Conservation (phyloP, 2,329 filamentous ascomycete genomes). For the Parasarocladium wereldwijsianum region DNA sequence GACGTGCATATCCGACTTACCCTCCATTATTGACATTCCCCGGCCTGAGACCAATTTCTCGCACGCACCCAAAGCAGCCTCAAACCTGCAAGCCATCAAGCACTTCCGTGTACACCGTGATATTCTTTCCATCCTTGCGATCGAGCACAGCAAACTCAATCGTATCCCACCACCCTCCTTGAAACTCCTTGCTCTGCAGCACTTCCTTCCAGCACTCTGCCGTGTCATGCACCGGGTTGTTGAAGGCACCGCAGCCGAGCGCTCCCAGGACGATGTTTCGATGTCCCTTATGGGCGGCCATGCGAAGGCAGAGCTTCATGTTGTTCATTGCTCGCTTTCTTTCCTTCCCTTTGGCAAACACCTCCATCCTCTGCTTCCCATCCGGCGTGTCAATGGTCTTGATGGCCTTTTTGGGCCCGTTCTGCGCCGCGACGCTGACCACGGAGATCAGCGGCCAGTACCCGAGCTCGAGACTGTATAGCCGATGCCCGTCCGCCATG, state of each 20-base stretch:
- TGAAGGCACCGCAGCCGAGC: conserved; percentile 53
- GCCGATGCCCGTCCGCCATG: conserved; percentile 26
- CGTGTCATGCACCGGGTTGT: conserved; percentile 47
- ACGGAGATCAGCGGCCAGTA: conserved; percentile 39
- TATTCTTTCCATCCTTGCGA: conserved; percentile 29
- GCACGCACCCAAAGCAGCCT: no score
- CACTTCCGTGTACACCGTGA: conserved; percentile 29
- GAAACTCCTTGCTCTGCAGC: conserved; percentile 44
- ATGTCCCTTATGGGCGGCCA: conserved; percentile 42
- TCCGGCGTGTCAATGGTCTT: conserved; percentile 7
- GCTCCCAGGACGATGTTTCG: conserved; percentile 50
- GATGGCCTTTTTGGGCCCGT: conserved; percentile 19
- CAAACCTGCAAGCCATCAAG: conserved; percentile 21
- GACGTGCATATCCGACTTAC: no score
- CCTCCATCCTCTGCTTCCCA: conserved; percentile 12
- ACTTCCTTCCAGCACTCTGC: conserved; percentile 48
- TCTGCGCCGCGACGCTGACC: conserved; percentile 44
- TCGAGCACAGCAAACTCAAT: conserved; percentile 50
- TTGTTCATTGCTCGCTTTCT: conserved; percentile 44
- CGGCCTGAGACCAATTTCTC: no score
- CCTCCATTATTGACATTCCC: no score
- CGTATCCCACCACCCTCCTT: conserved; percentile 47
- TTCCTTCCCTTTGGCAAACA: conserved; percentile 27
- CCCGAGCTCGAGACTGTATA: conserved; percentile 22
- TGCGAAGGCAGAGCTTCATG: conserved; percentile 45